These are phyloP conservation scores for Tetraselmis chui DNA, from an alignment of 139 green algal species.

Conservation along the genomic window DNA sequence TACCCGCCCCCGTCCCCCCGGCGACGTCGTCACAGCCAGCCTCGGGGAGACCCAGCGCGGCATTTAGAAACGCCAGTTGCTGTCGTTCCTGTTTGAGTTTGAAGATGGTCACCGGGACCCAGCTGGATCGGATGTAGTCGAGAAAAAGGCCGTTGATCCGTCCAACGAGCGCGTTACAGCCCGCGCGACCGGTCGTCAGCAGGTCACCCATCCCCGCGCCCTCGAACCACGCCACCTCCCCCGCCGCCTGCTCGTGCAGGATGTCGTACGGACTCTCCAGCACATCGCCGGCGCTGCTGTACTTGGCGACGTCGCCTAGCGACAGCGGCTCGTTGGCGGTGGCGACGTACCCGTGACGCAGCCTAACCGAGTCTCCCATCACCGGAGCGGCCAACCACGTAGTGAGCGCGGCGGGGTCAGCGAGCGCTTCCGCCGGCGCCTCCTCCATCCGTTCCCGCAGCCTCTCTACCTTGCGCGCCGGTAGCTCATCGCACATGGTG, in stretches of 20 bases:
- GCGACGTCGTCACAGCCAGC: no score
- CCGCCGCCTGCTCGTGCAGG: not conserved
- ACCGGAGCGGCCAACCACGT: no score
- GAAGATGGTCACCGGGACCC: not conserved
- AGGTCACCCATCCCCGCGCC: not conserved
- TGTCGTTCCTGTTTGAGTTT: not conserved
- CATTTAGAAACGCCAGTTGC: not conserved
- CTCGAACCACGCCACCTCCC: not conserved
- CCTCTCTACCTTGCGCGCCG: no score
- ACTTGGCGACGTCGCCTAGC: not conserved
- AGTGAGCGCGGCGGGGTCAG: no score
- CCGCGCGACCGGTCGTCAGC: not conserved
- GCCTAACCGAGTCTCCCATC: no score
- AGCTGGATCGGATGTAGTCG: not conserved
- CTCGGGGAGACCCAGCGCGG: not conserved
- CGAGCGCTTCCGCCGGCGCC: no score
- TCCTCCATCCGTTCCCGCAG: no score
- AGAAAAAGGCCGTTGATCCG: not conserved
- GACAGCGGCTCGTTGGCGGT: not conserved
- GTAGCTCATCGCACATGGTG: no score
- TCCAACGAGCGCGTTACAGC: not conserved
- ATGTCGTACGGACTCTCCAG: not conserved
- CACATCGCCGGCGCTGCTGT: not conserved
- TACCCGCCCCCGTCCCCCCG: not conserved
- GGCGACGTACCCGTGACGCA: not conserved